Base-by-base conservation (phyloP, 768 basidiomycete species). In the Mycena polygramma region DNA sequence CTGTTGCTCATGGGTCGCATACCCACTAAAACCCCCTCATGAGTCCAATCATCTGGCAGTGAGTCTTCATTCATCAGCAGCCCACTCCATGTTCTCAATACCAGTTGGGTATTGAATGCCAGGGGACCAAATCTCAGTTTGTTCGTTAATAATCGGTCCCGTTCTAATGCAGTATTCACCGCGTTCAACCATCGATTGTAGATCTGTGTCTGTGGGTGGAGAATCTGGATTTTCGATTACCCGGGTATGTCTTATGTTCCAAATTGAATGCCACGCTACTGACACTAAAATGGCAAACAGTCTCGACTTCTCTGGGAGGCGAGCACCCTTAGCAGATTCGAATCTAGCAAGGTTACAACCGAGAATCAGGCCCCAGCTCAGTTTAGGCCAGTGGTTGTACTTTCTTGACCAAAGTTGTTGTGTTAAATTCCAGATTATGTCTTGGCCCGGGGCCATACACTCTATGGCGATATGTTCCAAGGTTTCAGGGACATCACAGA, bases 21-120 rank as follows among this genome's bases (percentile, higher is more conserved):
- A 41, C 55, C 55, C 55, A 57, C 55, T 57, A 57, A 57, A 57
- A 57, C 55, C 15, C 55, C 55, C 55, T 57, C 55, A 41, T 57
- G 10, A 20, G 55, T 57, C 55, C 55, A 41, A 36, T n/a, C 36
- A 2, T 57, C 55, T 17, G 36, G 55, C 35, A 57, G 10, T 35
- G 55, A 57, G 37, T 57, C 55, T 57, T 57, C 36, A 35, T 57
- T 20, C 30, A 57, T 30, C 20, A 57, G 55, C 19, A 57, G 20
- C n/a, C 55, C 55, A 41, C 55, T 57, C 55, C 55, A 57, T n/a
- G 55, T 57, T 7, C 39, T 39, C 35, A 57, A n/a, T 7, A 57
- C 55, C 17, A 39, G 36, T 30, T 35, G 55, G n/a, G 19, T 57
- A 20, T 57, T 20, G 14, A 57, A 39, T 10, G 55, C 36, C 13